Evolutionary conservation across 306 rosid species (phyloP).

Genomic region (Echinosophora koreensis): DNA sequence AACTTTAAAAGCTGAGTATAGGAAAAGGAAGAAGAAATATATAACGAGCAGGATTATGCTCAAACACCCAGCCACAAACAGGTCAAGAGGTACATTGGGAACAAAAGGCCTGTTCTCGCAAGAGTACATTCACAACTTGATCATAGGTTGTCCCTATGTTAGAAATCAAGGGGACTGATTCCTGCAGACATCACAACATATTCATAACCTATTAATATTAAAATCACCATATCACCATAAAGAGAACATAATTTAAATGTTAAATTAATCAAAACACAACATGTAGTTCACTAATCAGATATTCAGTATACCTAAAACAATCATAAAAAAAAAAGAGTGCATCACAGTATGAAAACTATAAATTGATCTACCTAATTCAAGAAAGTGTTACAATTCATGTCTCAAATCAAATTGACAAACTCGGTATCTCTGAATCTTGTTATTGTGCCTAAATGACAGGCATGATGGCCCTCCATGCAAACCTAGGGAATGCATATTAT

Average conservation of each 20-base stretch:
- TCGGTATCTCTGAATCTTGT: neutral
- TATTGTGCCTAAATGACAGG: slow-evolving; percentile 7
- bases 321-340: neutral
- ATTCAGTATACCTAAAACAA: slow-evolving; percentile 19
- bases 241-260: slow-evolving; percentile 26
- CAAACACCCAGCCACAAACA: slow-evolving; percentile 21
- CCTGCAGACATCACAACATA: slow-evolving; percentile 59
- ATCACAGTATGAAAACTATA: neutral
- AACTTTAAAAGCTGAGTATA: slow-evolving; percentile 24
- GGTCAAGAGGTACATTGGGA: slow-evolving; percentile 32
- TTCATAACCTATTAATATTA: slow-evolving; percentile 30
- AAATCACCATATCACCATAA: slow-evolving; percentile 39
- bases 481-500: slow-evolving; percentile 32
- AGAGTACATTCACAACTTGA: slow-evolving; percentile 46
- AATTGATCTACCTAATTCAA: slow-evolving; percentile 6
- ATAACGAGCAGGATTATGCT: slow-evolving; percentile 23
- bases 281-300: slow-evolving; percentile 28
- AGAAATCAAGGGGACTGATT: slow-evolving; percentile 57
- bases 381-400: neutral
- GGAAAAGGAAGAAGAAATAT: slow-evolving; percentile 2
- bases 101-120: slow-evolving; percentile 28
- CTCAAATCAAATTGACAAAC: slow-evolving; percentile 19
- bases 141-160: slow-evolving; percentile 39
- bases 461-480: slow-evolving; percentile 20
- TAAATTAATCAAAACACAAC: slow-evolving; percentile 30